Evolutionary conservation across 495 filamentous ascomycete genomes (phyloP), one percentile per base, ranked within the genome.

Genomic region (Neohortaea acidophila): DNA sequence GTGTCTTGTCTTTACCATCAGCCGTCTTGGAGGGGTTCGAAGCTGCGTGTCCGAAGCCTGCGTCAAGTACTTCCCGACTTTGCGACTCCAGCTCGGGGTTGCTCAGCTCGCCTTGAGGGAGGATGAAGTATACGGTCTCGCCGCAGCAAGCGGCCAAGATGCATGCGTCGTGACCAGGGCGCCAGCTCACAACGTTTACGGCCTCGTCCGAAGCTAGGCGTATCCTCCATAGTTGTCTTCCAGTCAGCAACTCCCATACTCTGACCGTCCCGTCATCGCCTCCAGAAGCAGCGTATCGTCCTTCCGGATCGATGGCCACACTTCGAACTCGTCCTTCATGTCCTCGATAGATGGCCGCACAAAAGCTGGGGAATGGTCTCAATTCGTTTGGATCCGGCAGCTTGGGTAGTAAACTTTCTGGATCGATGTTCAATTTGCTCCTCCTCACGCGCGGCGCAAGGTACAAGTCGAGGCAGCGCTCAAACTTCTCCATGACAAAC

Each of bases 401-500:
- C 54, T 96, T 96, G 18, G 89, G 91, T 25, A 97, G 72, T 24
- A 97, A 60, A 29, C 81, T 89, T 57, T 84, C 81, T 3, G 89
- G 89, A 48, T 97, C 89, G 51, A 97, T 94, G 59, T 94, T 93
- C 51, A 96, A 68, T 57, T 87, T 84, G 62, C 82, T 94, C 49
- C 86, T 76, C 38, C 91, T 75, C 39, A 96, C 76, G 46, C 89
- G 67, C 33, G 91, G 91, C 22, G 89, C 89, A 23, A 97, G 71
- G 55, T 97, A 97, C 4, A 97, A 69, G 61, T 97, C 89, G 49
- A 97, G 62, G 55, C 85, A 94, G 49, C 89, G 67, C 56, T 97
- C 91, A 46, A 97, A 97, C 50, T 84, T 78, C 62, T 96, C 87
- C 54, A 94, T 92, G 47, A 96, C 72, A 39, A 93, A 81, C 37